Base-by-base conservation (phyloP, 805 yeast genomes). In the Saccharomyces mikatae region DNA sequence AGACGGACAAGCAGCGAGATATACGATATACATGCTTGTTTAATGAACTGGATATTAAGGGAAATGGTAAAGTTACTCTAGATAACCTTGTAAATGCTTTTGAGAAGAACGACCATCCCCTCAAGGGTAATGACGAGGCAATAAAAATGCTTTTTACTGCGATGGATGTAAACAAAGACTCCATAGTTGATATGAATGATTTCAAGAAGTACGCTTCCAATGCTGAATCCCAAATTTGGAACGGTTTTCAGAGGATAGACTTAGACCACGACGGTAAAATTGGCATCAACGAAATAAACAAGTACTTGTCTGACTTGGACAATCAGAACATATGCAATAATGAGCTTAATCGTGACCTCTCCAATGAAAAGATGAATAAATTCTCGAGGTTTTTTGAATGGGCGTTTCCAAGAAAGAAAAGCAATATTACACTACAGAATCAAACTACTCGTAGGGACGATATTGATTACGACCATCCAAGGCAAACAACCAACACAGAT, bases 211-310 rank as follows among this genome's bases (percentile, higher is more conserved):
- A 87, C 69, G 77, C 87, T 28, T 66, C 74, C 9, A 75, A 75
- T 14, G 89, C 96, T 1, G 96, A 89, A 63, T 71, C 74, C 14
- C 92, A 87, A 64, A 85, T 89, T 54, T 76, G 77, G 36, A 72
- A 71, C 47, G 94, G 96, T 0, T 89, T 89, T 67, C 72, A 75
- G 51, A 79, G 74, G 54, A 77, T 89, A 41, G 96, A 89, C 68
- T 71, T 72, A 46, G 89, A 89, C 62, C 73, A 82, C 50, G 95
- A 88, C 65, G 96, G 96, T 0, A 78, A 69, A 56, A 76, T 90
- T 32, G 80, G 81, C 48, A 75, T 80, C 47, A 73, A 75, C 0
- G 97, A 91, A 62, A 80, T 92, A 49, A 77, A 78, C 44, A 75
- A 71, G 24, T 95, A 92, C 61, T 72, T 91, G 55, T 73, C 78